Conservation (phyloP, 352 stramenopile species). For the Pythium dissimile region DNA sequence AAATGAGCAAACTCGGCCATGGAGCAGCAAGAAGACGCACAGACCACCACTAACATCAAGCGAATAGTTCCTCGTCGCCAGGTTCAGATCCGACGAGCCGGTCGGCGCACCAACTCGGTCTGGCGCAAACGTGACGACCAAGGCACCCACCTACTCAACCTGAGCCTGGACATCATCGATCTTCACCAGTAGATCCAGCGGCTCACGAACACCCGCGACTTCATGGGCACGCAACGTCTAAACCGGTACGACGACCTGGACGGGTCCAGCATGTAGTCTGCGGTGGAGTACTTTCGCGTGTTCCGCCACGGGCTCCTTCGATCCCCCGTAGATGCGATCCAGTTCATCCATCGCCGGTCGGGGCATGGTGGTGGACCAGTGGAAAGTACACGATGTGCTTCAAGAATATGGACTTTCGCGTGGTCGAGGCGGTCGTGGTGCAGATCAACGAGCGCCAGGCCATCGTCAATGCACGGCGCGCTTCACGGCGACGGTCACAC, state of each 20-base stretch:
- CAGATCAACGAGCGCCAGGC: neutral
- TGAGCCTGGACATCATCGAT: conserved; percentile 8
- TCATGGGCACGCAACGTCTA: neutral
- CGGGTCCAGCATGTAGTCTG: neutral
- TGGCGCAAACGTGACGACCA: conserved; percentile 6
- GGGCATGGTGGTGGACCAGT: neutral
- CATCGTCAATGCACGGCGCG: neutral
- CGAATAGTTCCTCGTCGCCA: neutral
- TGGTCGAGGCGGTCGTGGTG: neutral
- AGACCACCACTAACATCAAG: too few relatives aligned
- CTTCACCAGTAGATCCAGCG: conserved; percentile 9
- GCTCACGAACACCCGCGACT: neutral
- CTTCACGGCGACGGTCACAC: neutral
- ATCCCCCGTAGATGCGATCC: neutral
- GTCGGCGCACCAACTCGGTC: neutral
- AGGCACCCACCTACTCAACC: conserved; percentile 3
- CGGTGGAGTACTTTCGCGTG: conserved; percentile 8
- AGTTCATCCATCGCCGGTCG: neutral
- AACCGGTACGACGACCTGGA: conserved; percentile 1
- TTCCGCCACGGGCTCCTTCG: neutral
- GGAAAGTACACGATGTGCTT: conserved; percentile 2
- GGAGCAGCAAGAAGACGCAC: neutral
- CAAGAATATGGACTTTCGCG: neutral
- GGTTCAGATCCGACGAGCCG: neutral
- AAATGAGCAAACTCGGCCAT: too few relatives aligned